Base-by-base conservation (phyloP, 2,329 filamentous ascomycete genomes). In the Pseudocercospora fijiensis region DNA sequence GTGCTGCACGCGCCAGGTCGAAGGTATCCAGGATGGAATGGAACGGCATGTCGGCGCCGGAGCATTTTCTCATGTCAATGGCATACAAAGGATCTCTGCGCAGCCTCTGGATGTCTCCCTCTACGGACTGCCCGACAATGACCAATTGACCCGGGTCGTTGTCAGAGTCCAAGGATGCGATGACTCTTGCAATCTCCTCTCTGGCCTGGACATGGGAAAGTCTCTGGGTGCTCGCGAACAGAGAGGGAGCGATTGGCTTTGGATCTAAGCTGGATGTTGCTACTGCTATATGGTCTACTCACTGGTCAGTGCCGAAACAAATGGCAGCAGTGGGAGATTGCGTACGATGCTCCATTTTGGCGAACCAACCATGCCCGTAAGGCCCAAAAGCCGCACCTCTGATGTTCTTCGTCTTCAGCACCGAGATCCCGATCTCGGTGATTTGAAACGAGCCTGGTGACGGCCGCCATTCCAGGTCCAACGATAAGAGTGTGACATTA, bases 331-430 rank as follows among this genome's bases (percentile, higher is more conserved):
- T 16, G 30, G 37, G 7, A 27, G 16, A 8, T 52, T 18, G n/a
- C 45, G 13, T 49, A 65, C 63, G 53, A 56, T 65, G 63, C n/a
- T 61, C n/a, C 63, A 65, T 65, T 55, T 59, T 61, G 5, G 45
- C 45, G 10, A 45, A n/a, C 62, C 62, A 61, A 10, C 47, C 45
- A 16, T 20, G 47, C 2, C 28, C 24, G 22, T 47, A 59, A 6
- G 53, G n/a, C 3, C 62, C 62, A 16, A 56, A 60, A 24, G 51
- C 26, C 20, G 27, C 16, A 22, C 26, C 55, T 9, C 22, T 20
- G 16, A 65, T 43, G 20, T 65, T 47, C 30, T 16, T 20, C 4
- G 57, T 47, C 10, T 24, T 53, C 55, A 65, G n/a, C 10, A 53
- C 58, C 24, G 58, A 47, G 18, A 65, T 24, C 5, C 63, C 63